Evolutionary conservation across 139 green algal genomes (phyloP).

Genomic region (Spirogloea muscicola): DNA sequence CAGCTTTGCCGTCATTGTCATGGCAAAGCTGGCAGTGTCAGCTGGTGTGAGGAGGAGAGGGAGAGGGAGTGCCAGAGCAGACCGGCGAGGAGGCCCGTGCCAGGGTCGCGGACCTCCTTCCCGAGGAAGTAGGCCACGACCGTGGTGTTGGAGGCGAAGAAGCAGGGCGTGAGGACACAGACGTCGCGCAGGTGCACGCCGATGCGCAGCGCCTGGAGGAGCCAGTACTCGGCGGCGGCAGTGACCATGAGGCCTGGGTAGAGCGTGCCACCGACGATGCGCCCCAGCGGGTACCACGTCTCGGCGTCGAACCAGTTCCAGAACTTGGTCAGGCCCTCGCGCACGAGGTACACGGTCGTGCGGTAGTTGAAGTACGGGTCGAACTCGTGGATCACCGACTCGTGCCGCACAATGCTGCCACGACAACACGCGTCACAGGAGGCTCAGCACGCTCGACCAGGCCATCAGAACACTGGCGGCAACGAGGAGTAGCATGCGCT

Average conservation of each 20-base stretch:
- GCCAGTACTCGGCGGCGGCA: slow-evolving; percentile 48
- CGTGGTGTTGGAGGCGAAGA: slow-evolving; percentile 58
- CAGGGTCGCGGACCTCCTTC: slow-evolving; percentile 53
- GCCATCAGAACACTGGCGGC: no score
- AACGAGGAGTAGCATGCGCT: no score
- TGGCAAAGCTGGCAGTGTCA: no score
- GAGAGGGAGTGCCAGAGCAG: no score
- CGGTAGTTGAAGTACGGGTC: slow-evolving; percentile 77
- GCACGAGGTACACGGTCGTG: slow-evolving; percentile 59
- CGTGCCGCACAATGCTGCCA: no score
- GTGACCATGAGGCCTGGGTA: slow-evolving; percentile 73
- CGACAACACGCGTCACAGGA: no score
- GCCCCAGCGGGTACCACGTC: slow-evolving; percentile 70
- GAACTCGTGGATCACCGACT: slow-evolving; percentile 73
- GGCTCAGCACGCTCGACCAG: no score
- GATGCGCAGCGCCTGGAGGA: slow-evolving; percentile 61
- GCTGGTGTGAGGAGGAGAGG: no score
- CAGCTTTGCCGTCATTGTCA: no score
- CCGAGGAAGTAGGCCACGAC: slow-evolving; percentile 66
- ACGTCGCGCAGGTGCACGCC: slow-evolving; percentile 57
- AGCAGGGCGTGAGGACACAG: slow-evolving; percentile 60
- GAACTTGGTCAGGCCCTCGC: slow-evolving; percentile 64
- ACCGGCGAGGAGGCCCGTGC: slow-evolving; percentile 55
- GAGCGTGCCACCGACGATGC: slow-evolving; percentile 69
- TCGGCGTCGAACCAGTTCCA: slow-evolving; percentile 73